Evolutionary conservation across 345 rosid genomes (phyloP), one percentile per base, ranked within the genome.

Genomic region (Gynandropsis gynandra): DNA sequence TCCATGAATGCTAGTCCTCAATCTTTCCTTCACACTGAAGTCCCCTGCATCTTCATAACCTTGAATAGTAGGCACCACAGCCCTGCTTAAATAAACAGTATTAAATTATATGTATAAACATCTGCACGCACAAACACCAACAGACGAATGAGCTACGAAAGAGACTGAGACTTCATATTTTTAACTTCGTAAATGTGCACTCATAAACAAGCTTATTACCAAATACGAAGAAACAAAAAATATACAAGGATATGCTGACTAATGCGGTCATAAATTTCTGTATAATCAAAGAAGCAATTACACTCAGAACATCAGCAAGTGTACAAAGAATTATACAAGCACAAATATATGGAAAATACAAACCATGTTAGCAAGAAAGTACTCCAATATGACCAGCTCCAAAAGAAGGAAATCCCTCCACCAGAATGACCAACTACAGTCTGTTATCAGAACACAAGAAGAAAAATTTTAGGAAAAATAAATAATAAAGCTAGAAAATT

Each of bases 11-110:
- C 94, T 84, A n/a, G 82, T 84, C 80, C 61, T 76, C 68, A 84
- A 61, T 70, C 82, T 75, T 75, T 84, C 94, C 8, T 71, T 63
- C 61, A 81, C 49, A 4, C 81, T 81, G 62, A 79, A 84, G 64
- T 84, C 94, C 38, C 94, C 94, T 29, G 94, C 94, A 79, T 81
- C 94, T 84, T 84, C 94, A 66, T 67, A 81, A 72, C 94, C 86
- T 83, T 81, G 83, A 45, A 84, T 73, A 56, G 83, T 80, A 59
- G 94, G 89, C 74, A 72, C 89, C 67, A 77, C 85, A 50, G 78
- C 79, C 94, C 94, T 84, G 84, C 74, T 69, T 70, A 69, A 72
- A 63, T 66, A 76, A 44, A 52, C 68, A 59, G 60, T 57, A 65
- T 63, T 48, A 56, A 61, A 64, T 36, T 62, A 72, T 2, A 58